A percentile compares a stretch with the other conserved stretches of the same genome.
Conservation (phyloP, 202 grass and related monocot species). For the Digitaria exilis region DNA sequence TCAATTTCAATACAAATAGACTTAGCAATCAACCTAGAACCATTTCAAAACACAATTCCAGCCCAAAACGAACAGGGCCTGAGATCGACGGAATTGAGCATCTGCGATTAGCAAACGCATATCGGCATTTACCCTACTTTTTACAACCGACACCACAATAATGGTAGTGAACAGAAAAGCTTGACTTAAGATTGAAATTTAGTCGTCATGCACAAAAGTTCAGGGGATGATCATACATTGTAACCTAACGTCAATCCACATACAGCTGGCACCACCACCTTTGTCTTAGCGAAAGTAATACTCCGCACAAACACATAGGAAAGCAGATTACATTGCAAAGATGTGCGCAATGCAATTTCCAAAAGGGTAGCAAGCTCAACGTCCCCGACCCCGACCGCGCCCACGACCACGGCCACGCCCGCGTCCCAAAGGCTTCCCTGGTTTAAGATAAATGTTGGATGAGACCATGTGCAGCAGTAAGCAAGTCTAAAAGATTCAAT, state of each 20-base stretch:
- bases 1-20: too few relatives aligned
- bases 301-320: conserved; percentile 32
- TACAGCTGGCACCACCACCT: background rate
- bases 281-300: background rate
- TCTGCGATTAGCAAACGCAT: background rate
- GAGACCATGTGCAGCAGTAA: background rate
- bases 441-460: conserved; percentile 25
- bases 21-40: too few relatives aligned
- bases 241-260: conserved; percentile 34
- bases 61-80: too few relatives aligned
- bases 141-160: too few relatives aligned
- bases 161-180: background rate
- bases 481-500: background rate
- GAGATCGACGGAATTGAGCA: background rate
- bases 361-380: conserved; percentile 52
- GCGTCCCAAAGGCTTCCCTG: conserved; percentile 88
- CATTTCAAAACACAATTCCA: too few relatives aligned
- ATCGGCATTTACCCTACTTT: background rate
- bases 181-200: background rate
- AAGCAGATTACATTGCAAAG: conserved; percentile 41
- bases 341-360: conserved; percentile 45
- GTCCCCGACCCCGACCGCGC: conserved; percentile 72
- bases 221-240: background rate
- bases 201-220: background rate
- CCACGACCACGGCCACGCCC: conserved; percentile 92